Evolutionary conservation across 2,329 filamentous ascomycete genomes (phyloP), one percentile per base, ranked within the genome.

Genomic region (Pleurostoma richardsiae): DNA sequence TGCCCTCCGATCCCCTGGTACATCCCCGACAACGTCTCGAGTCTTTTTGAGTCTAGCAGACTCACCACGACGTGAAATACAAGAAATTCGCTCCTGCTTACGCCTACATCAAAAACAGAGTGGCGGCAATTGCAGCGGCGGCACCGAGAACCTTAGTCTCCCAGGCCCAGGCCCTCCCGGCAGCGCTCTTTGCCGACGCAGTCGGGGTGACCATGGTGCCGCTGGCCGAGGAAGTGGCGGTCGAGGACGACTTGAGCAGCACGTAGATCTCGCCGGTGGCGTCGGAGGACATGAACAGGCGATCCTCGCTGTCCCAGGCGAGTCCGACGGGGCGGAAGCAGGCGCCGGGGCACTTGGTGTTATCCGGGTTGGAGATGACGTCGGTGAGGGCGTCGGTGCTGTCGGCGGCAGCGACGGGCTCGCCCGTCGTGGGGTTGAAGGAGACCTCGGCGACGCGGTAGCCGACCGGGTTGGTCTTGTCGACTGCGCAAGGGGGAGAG

Each of bases 251-350:
- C 44, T 47, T 50, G 39, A 60, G 50, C 41, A 80, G 56, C 3
- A 85, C 73, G 52, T 79, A 86, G 31, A 87, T 74, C 67, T 87
- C 83, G 4, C 82, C 83, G 0, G 81, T 83, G 10, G 70, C 60
- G 58, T 86, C 83, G 3, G 73, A 79, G 42, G 70, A 76, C 67
- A 85, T 74, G 66, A 77, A 86, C 10, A 87, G 63, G 4, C 82
- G 66, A 3, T 74, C 79, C n/a, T 69, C 54, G 6, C 53, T 51
- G 57, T 77, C 74, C 51, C 69, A 66, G 0, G 72, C 73, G 3
- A 86, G 64, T 1, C 80, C 77, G 2, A 80, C 80, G 27, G 83
- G 82, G 2, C 82, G 70, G 66, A 86, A 82, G 63, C 82, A 86
- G 4, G 61, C 56, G 42, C 67, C 64, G 0, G 81, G 82, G 51